These are phyloP conservation scores for Crucibulum laeve DNA, from an alignment of 768 basidiomycete genomes.

Conservation along the genomic window DNA sequence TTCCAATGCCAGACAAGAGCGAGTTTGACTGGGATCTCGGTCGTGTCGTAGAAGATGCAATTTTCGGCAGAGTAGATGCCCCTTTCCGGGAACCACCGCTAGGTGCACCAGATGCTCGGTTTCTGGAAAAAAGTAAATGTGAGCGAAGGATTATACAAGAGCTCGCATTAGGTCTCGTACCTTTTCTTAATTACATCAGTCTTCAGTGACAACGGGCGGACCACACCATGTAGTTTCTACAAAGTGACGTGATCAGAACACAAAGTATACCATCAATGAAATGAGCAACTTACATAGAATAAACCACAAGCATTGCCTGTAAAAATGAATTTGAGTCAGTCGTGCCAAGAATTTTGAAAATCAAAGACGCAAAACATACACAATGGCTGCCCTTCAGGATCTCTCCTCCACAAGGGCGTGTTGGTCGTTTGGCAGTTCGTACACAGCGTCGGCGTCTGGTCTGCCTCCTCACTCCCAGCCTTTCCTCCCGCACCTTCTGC, in stretches of 20 bases:
- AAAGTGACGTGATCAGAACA: conserved; percentile 3
- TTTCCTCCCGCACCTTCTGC: conserved; percentile 23
- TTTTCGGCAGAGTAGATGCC: conserved; percentile 58
- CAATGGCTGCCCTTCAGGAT: conserved; percentile 89
- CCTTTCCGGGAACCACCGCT: conserved; percentile 64
- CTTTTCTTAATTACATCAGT: conserved; percentile 98
- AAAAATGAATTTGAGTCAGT: conserved; percentile 12
- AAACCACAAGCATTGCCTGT: conserved; percentile 88
- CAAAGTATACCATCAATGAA: conserved; percentile 1
- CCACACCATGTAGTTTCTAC: conserved; percentile 94
- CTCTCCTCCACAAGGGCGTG: conserved; percentile 89
- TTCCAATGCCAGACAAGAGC: conserved; percentile 40
- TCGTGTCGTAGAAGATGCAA: conserved; percentile 69
- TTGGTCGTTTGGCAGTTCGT: conserved; percentile 96
- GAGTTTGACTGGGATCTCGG: conserved; percentile 71
- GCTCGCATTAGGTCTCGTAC: conserved; percentile 42
- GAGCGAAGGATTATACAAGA: neutral
- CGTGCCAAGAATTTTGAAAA: conserved; percentile 5
- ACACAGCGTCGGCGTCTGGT: conserved; percentile 76
- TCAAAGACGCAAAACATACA: conserved; percentile 46
- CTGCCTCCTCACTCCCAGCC: conserved; percentile 58
- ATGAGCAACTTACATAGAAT: conserved; percentile 68
- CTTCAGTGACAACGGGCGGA: conserved; percentile 90
- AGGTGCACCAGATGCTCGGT: conserved; percentile 76
- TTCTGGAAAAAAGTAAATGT: conserved; percentile 35